Conservation (phyloP, 192 early-diverging fungal genomes). For the Linnemannia schmuckeri region DNA sequence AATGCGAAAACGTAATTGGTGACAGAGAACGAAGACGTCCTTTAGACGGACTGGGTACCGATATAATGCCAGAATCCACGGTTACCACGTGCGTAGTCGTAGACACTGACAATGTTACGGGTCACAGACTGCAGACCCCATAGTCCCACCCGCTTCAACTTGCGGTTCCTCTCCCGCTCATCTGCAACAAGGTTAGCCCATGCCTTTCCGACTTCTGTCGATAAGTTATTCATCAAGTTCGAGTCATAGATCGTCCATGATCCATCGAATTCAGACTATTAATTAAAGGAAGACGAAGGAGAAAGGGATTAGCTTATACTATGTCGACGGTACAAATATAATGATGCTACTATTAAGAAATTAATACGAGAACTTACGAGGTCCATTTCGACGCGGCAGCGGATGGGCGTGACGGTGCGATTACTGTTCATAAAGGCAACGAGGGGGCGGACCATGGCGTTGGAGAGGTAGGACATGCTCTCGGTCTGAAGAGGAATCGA, state of each 20-base stretch:
- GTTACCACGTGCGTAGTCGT: constrained; percentile 81
- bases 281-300: not conserved
- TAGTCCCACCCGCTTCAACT: constrained; percentile 88
- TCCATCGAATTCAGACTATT: constrained; percentile 88
- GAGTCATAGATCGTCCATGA: constrained; percentile 93
- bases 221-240: constrained; percentile 77
- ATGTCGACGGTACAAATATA: too few relatives aligned
- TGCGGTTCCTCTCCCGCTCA: constrained; percentile 83
- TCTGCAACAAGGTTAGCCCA: constrained; percentile 83
- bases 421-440: constrained; percentile 96
- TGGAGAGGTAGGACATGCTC: constrained; percentile 82
- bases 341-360: too few relatives aligned
- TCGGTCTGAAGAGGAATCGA: constrained; percentile 82
- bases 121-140: constrained; percentile 89
- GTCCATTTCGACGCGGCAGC: constrained; percentile 82
- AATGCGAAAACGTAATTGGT: not conserved
- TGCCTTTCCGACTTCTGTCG: constrained; percentile 86
- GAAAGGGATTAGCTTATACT: not conserved
- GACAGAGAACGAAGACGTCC: not conserved
- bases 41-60: constrained; percentile 36
- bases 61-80: constrained; percentile 78
- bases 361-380: constrained; percentile 60
- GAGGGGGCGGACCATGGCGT: constrained; percentile 90
- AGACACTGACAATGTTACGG: constrained; percentile 74
- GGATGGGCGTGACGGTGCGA: constrained; percentile 86